phyloP scores from a whole-genome alignment of 805 yeast genomes.

The Lachancea nothofagi region DNA sequence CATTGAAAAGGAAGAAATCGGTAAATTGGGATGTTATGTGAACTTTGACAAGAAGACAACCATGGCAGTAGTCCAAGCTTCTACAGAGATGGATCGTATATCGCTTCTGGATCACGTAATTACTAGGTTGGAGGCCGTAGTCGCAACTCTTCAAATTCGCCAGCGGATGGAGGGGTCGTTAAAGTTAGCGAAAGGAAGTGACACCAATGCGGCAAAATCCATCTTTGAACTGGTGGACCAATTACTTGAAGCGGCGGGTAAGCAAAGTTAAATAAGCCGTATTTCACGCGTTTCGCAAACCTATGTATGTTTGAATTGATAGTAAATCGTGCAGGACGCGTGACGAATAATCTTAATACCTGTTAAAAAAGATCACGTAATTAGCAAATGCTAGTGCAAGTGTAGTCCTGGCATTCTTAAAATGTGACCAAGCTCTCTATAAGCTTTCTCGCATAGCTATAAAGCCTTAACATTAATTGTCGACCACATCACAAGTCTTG shows the following conservation, averaged over 20 bases:
- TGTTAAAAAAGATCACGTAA: too few species aligned
- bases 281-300: not conserved
- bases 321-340: not conserved
- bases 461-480: too few species aligned
- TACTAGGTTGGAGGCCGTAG: conserved; percentile 62
- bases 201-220: conserved; percentile 11
- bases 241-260: conserved; percentile 12
- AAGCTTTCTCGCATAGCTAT: too few species aligned
- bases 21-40: conserved; percentile 6
- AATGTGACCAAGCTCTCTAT: too few species aligned
- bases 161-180: conserved; percentile 29
- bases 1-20: conserved; percentile 14
- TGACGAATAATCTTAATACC: too few species aligned
- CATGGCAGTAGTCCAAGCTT: conserved; percentile 18
- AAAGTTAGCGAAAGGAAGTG: conserved; percentile 13
- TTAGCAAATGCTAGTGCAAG: too few species aligned
- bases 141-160: conserved; percentile 41
- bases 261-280: not conserved
- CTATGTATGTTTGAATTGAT: not conserved
- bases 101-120: conserved; percentile 58
- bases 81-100: conserved; percentile 41
- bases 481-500: too few species aligned
- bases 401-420: too few species aligned
- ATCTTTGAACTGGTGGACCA: conserved; percentile 29
- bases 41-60: conserved; percentile 24